These are phyloP conservation scores for Pascua sp. DNA, from an alignment of 1,284 basidiomycete species.

Conservation along the genomic window DNA sequence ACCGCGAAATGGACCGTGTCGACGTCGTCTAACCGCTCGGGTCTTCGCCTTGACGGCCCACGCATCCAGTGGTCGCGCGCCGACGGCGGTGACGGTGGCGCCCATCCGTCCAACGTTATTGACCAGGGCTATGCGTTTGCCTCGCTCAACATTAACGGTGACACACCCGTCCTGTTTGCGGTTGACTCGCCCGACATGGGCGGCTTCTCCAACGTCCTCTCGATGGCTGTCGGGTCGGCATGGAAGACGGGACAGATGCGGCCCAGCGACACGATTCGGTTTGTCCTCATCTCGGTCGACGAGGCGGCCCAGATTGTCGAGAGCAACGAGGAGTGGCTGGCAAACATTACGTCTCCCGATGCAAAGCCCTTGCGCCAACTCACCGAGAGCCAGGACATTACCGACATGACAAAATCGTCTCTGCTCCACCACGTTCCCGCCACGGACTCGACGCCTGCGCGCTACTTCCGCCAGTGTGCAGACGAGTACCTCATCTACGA, in stretches of 20 bases:
- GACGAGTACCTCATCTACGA: slow-evolving; percentile 61
- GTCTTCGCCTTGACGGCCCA: slow-evolving; percentile 48
- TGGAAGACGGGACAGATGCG: slow-evolving; percentile 44
- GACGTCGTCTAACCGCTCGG: slow-evolving; percentile 42
- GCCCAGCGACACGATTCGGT: slow-evolving; percentile 33
- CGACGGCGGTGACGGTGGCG: slow-evolving; percentile 66
- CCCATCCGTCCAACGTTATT: slow-evolving; percentile 67
- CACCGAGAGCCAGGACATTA: slow-evolving; percentile 7
- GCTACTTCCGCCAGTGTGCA: slow-evolving; percentile 52
- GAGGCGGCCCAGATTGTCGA: slow-evolving; percentile 8
- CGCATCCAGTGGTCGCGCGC: slow-evolving; percentile 60
- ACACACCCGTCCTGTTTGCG: slow-evolving; percentile 59
- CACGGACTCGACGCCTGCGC: slow-evolving; percentile 8
- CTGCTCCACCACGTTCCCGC: slow-evolving; percentile 11
- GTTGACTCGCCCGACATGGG: slow-evolving; percentile 35
- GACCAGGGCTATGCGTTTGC: slow-evolving; percentile 65
- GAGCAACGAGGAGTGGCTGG: slow-evolving; percentile 14
- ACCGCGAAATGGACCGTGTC: slow-evolving; percentile 38
- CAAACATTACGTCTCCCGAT: not conserved
- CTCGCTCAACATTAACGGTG: slow-evolving; percentile 62
- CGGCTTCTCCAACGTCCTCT: slow-evolving; percentile 21
- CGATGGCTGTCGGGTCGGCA: slow-evolving; percentile 11
- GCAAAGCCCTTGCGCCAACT: slow-evolving; percentile 11
- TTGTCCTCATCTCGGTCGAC: slow-evolving; percentile 53
- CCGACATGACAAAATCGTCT: slow-evolving; percentile 13